These are phyloP conservation scores for Ramaria sp. DNA, from an alignment of 768 basidiomycete genomes.

Conservation along the genomic window DNA sequence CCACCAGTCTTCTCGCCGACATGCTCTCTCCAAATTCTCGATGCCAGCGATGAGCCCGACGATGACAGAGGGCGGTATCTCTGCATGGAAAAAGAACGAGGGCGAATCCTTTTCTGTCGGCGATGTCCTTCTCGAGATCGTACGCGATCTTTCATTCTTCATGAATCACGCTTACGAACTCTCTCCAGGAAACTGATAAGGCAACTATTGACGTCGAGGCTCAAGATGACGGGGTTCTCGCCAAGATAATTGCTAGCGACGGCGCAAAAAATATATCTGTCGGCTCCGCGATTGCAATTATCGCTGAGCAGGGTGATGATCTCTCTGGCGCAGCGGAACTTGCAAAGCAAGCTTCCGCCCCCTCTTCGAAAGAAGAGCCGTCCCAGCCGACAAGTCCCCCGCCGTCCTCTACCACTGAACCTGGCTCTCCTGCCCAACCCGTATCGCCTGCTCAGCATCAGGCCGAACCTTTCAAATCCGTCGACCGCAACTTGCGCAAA, in stretches of 20 bases:
- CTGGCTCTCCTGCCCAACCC: slow-evolving; percentile 17
- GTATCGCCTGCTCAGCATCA: slow-evolving; percentile 23
- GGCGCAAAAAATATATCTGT: slow-evolving; percentile 81
- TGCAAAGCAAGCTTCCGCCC: slow-evolving; percentile 14
- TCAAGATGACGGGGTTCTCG: slow-evolving; percentile 91
- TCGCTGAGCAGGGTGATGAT: slow-evolving; percentile 95
- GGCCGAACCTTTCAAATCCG: slow-evolving; percentile 26
- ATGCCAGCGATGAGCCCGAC: slow-evolving; percentile 99
- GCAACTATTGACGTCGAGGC: slow-evolving; percentile 98
- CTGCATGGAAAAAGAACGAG: slow-evolving; percentile 82
- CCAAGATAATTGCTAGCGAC: slow-evolving; percentile 78
- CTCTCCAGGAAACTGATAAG: slow-evolving; percentile 83
- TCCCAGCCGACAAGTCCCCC: slow-evolving; percentile 21
- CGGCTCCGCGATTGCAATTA: slow-evolving; percentile 81
- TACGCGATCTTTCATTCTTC: slow-evolving; percentile 28
- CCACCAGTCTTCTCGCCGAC: slow-evolving; percentile 38
- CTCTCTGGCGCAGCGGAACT: slow-evolving; percentile 66
- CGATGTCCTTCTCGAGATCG: slow-evolving; percentile 85
- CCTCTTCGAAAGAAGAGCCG: slow-evolving; percentile 24
- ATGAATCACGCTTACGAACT: neutral
- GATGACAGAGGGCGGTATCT: slow-evolving; percentile 91
- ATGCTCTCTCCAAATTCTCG: slow-evolving; percentile 61
- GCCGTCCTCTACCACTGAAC: slow-evolving; percentile 23
- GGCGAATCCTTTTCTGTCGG: slow-evolving; percentile 73
- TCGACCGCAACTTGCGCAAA: slow-evolving; percentile 45